phyloP scores from a whole-genome alignment of 108 stramenopile species.

The Epipyxis sp. region DNA sequence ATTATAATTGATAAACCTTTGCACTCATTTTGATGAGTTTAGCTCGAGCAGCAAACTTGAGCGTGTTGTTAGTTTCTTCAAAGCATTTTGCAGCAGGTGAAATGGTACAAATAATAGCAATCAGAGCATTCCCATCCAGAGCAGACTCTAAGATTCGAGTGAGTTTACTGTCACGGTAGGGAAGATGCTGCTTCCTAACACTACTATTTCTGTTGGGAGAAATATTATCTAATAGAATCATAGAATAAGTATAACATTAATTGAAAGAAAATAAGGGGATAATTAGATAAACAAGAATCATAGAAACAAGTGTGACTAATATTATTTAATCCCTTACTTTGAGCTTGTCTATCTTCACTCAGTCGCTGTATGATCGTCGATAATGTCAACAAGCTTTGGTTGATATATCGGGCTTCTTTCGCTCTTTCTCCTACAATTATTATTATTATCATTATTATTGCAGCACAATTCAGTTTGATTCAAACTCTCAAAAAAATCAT shows the following conservation, averaged over 20 bases:
- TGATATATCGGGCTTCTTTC: slow-evolving; percentile 11
- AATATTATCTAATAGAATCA: no score
- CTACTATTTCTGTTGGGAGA: no score
- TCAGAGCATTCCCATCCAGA: slow-evolving; percentile 43
- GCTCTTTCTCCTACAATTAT: background rate
- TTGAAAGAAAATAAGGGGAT: no score
- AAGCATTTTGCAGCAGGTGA: slow-evolving; percentile 27
- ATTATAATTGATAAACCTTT: no score
- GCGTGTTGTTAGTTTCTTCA: slow-evolving; percentile 36
- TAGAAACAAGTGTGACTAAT: no score
- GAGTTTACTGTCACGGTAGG: slow-evolving; percentile 51
- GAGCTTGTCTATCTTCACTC: background rate
- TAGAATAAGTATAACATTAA: no score
- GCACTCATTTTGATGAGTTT: slow-evolving; percentile 31
- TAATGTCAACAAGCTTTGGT: slow-evolving; percentile 9
- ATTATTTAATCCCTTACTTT: background rate
- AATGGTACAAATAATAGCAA: slow-evolving; percentile 42
- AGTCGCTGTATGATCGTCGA: slow-evolving; percentile 26
- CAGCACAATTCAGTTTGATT: no score
- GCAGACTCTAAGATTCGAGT: slow-evolving; percentile 43
- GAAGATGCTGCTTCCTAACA: slow-evolving; percentile 35
- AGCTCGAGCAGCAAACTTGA: slow-evolving; percentile 44
- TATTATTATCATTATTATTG: no score
- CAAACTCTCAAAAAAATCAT: no score
- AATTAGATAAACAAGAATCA: no score